phyloP scores from a whole-genome alignment of 352 stramenopile species.

The Phytophthora colocasiae region DNA sequence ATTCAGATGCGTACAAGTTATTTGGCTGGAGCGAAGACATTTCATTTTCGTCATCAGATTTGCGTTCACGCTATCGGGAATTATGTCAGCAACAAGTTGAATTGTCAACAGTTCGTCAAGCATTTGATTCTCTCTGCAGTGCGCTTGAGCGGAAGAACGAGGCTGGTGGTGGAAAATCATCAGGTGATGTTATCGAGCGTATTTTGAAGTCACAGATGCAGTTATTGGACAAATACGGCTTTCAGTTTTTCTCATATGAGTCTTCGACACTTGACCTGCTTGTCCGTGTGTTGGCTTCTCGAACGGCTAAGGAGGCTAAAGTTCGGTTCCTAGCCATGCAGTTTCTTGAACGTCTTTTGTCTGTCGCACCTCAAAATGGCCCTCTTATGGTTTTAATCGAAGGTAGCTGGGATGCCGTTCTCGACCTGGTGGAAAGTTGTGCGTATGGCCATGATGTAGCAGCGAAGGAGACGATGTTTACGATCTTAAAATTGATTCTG shows the following conservation, averaged over 20 bases:
- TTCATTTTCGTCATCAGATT: slow-evolving; percentile 51
- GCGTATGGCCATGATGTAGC: slow-evolving; percentile 47
- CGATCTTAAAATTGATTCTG: slow-evolving; percentile 58
- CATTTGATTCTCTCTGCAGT: slow-evolving; percentile 66
- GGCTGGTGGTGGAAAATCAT: slow-evolving; percentile 55
- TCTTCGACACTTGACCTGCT: slow-evolving; percentile 72
- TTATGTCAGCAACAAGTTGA: slow-evolving; percentile 59
- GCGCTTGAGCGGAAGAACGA: slow-evolving; percentile 64
- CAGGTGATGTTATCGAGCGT: slow-evolving; percentile 72
- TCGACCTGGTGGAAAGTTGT: slow-evolving; percentile 55
- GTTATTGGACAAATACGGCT: slow-evolving; percentile 74
- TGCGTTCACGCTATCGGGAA: slow-evolving; percentile 71
- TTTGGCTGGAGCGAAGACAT: slow-evolving; percentile 71
- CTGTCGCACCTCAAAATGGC: slow-evolving; percentile 60
- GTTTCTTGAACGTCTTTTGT: slow-evolving; percentile 48
- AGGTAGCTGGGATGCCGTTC: slow-evolving; percentile 53
- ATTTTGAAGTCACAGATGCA: slow-evolving; percentile 75
- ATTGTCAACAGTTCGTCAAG: slow-evolving; percentile 56
- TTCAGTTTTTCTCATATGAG: slow-evolving; percentile 84
- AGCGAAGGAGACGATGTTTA: slow-evolving; percentile 63
- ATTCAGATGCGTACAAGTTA: slow-evolving; percentile 61
- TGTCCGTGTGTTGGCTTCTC: slow-evolving; percentile 34
- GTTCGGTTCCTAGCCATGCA: slow-evolving; percentile 41
- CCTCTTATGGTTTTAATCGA: slow-evolving; percentile 49
- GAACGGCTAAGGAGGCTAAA: slow-evolving; percentile 23